Conservation (phyloP, 75 land plant genomes). For the Pinus albicaulis region DNA sequence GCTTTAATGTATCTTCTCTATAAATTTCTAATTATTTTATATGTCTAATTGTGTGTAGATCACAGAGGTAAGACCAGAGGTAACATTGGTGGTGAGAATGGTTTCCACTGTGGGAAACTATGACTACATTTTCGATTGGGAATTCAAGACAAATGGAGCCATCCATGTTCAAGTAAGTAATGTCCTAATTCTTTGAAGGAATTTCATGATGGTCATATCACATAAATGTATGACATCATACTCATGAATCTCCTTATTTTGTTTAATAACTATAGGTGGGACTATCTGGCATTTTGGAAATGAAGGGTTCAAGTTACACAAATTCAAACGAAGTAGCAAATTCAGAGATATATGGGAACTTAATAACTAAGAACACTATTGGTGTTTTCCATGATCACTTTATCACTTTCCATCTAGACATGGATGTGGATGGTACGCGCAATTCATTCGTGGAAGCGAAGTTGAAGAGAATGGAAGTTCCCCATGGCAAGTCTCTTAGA, state of each 20-base stretch:
- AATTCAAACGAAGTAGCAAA: conserved; percentile 20
- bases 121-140: conserved; percentile 63
- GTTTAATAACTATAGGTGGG: conserved; percentile 30
- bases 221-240: neutral
- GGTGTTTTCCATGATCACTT: conserved; percentile 67
- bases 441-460: conserved; percentile 59
- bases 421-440: conserved; percentile 61
- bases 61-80: conserved; percentile 32
- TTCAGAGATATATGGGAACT: conserved; percentile 17
- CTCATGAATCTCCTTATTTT: neutral
- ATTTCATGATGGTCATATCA: neutral
- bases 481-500: conserved; percentile 22
- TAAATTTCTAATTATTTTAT: neutral
- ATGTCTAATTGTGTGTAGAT: conserved; percentile 9
- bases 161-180: conserved; percentile 12
- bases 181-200: neutral
- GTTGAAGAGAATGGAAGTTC: conserved; percentile 22
- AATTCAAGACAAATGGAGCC: conserved; percentile 39
- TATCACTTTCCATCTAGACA: conserved; percentile 58
- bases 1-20: too few species aligned
- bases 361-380: conserved; percentile 54
- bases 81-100: conserved; percentile 57
- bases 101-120: conserved; percentile 44
- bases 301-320: conserved; percentile 29
- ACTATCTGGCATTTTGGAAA: conserved; percentile 41